A percentile compares a stretch with the other conserved stretches of the same genome.
phyloP scores from a whole-genome alignment of 768 basidiomycete species.

The Amanita polypyramis region DNA sequence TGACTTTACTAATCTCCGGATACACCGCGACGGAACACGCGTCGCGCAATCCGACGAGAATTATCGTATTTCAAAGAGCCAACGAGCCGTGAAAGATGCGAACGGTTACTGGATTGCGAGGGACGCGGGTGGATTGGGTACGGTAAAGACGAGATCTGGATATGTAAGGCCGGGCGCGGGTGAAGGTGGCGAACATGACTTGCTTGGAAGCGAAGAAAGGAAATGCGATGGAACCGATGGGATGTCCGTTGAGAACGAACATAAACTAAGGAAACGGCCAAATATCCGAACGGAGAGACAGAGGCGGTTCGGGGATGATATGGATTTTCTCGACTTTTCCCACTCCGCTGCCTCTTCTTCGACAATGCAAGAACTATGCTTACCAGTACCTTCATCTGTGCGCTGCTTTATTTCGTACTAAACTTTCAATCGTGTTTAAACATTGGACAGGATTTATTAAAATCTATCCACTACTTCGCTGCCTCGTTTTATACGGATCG shows the following conservation, averaged over 20 bases:
- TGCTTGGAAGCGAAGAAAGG: conserved; percentile 6
- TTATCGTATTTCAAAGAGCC: not conserved
- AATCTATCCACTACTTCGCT: conserved; percentile 37
- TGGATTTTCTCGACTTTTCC: conserved; percentile 38
- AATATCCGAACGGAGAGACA: conserved; percentile 26
- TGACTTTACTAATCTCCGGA: conserved; percentile 52
- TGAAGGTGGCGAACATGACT: conserved; percentile 9
- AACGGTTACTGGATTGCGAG: conserved; percentile 58
- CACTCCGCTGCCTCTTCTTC: not conserved
- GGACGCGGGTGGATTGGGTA: conserved; percentile 48
- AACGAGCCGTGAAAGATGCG: conserved; percentile 24
- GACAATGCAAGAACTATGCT: not conserved
- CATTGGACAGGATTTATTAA: conserved; percentile 33
- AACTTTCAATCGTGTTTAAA: conserved; percentile 8
- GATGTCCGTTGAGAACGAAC: conserved; percentile 12
- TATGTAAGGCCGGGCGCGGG: not conserved
- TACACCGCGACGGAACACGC: conserved; percentile 56
- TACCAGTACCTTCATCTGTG: conserved; percentile 39
- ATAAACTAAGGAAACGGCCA: conserved; percentile 15
- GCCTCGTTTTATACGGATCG: conserved; percentile 47
- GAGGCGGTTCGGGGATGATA: conserved; percentile 35
- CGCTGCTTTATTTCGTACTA: conserved; percentile 12
- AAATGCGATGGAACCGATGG: conserved; percentile 2
- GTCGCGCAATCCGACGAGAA: conserved; percentile 33
- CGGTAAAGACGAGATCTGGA: conserved; percentile 15